Percentiles rank a stretch among this genome's conserved stretches.
Evolutionary conservation across 805 yeast genomes (phyloP).

Genomic region (Diddensiella transvaalensis): DNA sequence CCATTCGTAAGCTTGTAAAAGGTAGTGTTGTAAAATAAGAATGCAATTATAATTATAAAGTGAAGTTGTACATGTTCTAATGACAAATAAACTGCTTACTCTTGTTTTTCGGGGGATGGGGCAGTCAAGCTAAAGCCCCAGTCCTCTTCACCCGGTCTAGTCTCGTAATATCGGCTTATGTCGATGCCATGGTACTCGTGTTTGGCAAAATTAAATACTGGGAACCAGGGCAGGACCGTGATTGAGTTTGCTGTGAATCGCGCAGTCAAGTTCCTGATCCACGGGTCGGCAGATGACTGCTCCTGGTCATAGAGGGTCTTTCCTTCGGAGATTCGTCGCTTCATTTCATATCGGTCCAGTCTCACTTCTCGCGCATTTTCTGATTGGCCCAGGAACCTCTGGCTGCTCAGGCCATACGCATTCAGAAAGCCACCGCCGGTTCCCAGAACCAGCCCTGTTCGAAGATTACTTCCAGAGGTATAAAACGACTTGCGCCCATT

Average conservation of each 20-base stretch:
- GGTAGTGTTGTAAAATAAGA: slow-evolving; percentile 1
- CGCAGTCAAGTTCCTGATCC: slow-evolving; percentile 70
- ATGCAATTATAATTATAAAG: neutral
- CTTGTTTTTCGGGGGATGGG: neutral
- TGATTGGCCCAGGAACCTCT: slow-evolving; percentile 72
- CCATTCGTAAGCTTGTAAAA: slow-evolving; percentile 5
- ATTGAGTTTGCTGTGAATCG: slow-evolving; percentile 74
- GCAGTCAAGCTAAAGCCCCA: slow-evolving; percentile 45
- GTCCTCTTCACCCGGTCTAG: slow-evolving; percentile 51
- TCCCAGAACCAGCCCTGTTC: slow-evolving; percentile 63
- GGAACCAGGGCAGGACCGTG: slow-evolving; percentile 55
- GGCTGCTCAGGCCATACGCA: slow-evolving; percentile 62
- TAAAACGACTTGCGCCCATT: slow-evolving; percentile 44
- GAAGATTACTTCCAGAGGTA: slow-evolving; percentile 55
- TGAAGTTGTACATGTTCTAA: neutral
- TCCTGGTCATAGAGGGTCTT: slow-evolving; percentile 57
- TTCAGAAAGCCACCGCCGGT: slow-evolving; percentile 67
- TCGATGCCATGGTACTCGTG: slow-evolving; percentile 84
- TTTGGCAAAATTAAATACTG: slow-evolving; percentile 77
- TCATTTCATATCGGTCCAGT: slow-evolving; percentile 71
- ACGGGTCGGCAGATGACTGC: slow-evolving; percentile 55
- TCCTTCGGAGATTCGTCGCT: slow-evolving; percentile 60
- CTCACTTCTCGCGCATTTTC: slow-evolving; percentile 70
- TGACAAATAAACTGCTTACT: neutral
- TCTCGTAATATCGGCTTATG: slow-evolving; percentile 49